Evolutionary conservation across 768 basidiomycete genomes (phyloP).

Genomic region (Lentinula guzmanii): DNA sequence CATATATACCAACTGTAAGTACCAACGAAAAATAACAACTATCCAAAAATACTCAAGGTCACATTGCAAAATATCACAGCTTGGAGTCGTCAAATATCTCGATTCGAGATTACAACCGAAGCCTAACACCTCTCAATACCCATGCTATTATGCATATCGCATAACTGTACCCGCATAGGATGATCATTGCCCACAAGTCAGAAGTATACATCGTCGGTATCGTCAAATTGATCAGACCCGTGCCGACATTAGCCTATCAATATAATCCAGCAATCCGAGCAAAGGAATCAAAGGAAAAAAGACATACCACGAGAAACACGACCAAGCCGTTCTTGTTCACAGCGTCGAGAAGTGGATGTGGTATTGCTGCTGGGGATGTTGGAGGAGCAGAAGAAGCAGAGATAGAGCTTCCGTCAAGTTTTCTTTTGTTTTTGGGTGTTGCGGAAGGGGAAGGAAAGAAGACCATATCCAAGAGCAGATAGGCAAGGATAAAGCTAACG

Average conservation of each 20-base stretch:
- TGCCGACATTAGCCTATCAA: conserved; percentile 76
- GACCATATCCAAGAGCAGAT: conserved; percentile 67
- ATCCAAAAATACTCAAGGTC: background rate
- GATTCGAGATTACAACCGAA: conserved; percentile 1
- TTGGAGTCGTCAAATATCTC: too few relatives aligned
- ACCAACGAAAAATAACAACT: too few relatives aligned
- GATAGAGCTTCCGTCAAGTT: conserved; percentile 19
- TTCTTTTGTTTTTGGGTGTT: conserved; percentile 21
- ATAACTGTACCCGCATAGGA: conserved; percentile 58
- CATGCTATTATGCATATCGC: conserved; percentile 61
- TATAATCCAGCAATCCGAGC: background rate
- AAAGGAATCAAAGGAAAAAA: background rate
- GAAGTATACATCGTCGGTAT: conserved; percentile 77
- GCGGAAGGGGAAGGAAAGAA: conserved; percentile 50
- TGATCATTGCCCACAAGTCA: conserved; percentile 47
- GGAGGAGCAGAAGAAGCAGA: conserved; percentile 7
- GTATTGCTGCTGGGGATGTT: conserved; percentile 9
- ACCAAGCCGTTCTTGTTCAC: conserved; percentile 77
- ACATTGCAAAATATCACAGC: background rate
- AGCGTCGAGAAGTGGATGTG: conserved; percentile 63
- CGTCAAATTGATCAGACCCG: conserved; percentile 78
- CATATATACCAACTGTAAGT: too few relatives aligned
- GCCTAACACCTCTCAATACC: conserved; percentile 24
- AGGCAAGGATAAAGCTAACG: conserved; percentile 74
- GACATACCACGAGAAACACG: conserved; percentile 76